Base-by-base conservation (phyloP, 371 early-diverging fungal species). In the Massospora cicadina region DNA sequence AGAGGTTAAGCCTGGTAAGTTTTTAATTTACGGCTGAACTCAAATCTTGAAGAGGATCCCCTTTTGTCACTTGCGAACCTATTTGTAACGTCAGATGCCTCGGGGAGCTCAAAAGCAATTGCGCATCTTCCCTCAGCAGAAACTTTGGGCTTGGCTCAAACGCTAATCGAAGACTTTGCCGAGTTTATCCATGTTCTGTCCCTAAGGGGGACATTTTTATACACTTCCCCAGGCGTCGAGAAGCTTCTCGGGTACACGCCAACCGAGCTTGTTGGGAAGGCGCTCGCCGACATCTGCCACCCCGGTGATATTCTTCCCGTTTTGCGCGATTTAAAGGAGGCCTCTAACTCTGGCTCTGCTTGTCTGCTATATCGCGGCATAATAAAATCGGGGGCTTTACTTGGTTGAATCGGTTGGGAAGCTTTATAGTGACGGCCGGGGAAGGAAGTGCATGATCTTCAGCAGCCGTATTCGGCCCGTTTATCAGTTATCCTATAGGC, bases 111-210 rank as follows among this genome's bases (percentile, higher is more conserved):
- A 13, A 56, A 56, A 21, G 57, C 57, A 2, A 56, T 23, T 24
- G 21, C 2, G 21, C 12, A 21, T 24, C 26, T 26, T 5, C 7
- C 57, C 7, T 24, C 7, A 21, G 7, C 57, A 24, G 57, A 26
- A 21, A 5, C 2, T 21, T 23, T 56, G 5, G 27, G 26, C 21
- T 77, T 75, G 75, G 71, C 74, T 32, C 71, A 72, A 54, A 65
- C 72, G 27, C 31, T 77, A 0, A 59, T 77, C 62, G 73, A 75
- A 58, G 70, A 75, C 64, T 69, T 73, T 13, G 71, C 72, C 31
- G 82, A 81, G 59, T 81, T 83, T 64, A 72, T 83, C 31, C 79
- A 80, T 67, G 79, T 83, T 10, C 70, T 85, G 0, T 81, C 82
- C 0, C 68, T 83, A 5, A 79, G 81, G 26, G 85, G 83, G 5